Evolutionary conservation across 164 flowering plant species (phyloP).

Genomic region (Vitis amurensis): DNA sequence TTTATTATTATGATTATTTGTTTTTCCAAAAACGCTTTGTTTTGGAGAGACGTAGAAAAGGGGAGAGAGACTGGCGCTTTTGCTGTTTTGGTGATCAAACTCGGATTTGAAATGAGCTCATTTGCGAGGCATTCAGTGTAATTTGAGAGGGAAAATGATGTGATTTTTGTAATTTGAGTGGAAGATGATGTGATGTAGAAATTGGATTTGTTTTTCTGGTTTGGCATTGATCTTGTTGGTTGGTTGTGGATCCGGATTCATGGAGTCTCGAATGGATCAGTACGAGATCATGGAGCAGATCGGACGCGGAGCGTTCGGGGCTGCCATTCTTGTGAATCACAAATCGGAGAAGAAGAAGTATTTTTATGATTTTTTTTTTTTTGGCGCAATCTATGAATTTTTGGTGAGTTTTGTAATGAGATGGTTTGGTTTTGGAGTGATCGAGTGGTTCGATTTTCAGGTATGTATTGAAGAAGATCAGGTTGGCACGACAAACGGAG

Average conservation of each 20-base stretch:
- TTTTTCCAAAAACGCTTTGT: too few species aligned
- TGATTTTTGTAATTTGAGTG: background rate
- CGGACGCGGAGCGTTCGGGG: conserved; percentile 98
- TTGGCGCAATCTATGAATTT: background rate
- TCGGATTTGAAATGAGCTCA: too few species aligned
- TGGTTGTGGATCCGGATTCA: conserved; percentile 6
- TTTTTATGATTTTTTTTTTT: background rate
- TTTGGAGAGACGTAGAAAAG: too few species aligned
- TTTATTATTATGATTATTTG: too few species aligned
- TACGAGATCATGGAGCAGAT: conserved; percentile 99
- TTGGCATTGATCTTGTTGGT: background rate
- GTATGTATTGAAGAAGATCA: conserved; percentile 95
- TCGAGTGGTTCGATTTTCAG: conserved; percentile 32
- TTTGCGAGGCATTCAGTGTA: too few species aligned
- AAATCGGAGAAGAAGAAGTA: conserved; percentile 88
- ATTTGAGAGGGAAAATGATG: too few species aligned
- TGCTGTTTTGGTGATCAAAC: too few species aligned
- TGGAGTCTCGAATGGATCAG: conserved; percentile 97
- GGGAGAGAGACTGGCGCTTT: too few species aligned
- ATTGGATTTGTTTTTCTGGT: background rate
- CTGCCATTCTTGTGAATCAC: conserved; percentile 93
- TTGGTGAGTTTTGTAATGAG: background rate
- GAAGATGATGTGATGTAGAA: conserved; percentile 1
- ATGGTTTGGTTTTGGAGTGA: conserved; percentile 5
- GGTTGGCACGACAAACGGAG: conserved; percentile 93